Conservation (phyloP, 192 early-diverging fungal species). For the Coemansia sp. region DNA sequence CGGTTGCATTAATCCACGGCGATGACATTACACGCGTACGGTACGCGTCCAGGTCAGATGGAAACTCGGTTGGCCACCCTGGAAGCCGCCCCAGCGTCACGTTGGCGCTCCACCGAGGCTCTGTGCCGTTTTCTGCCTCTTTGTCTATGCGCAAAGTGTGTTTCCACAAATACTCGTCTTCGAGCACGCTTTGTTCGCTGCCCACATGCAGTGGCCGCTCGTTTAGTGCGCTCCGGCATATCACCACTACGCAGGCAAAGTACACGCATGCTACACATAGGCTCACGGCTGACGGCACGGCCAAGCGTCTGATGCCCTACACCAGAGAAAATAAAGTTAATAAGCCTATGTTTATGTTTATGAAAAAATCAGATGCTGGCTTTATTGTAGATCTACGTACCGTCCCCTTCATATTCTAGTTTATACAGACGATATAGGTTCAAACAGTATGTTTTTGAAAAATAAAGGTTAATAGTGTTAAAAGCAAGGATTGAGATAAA, state of each 20-base stretch:
- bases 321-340: background rate
- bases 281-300: conserved; percentile 32
- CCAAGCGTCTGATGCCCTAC: conserved; percentile 33
- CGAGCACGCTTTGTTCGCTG: background rate
- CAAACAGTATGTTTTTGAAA: background rate
- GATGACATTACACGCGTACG: conserved; percentile 16
- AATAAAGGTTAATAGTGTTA: background rate
- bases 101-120: background rate
- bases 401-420: conserved; percentile 7
- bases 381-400: conserved; percentile 11
- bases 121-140: background rate
- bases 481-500: too few relatives aligned
- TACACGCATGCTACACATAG: conserved; percentile 24
- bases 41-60: conserved; percentile 25
- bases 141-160: background rate
- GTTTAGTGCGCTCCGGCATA: conserved; percentile 7
- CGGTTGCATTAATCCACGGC: conserved; percentile 14
- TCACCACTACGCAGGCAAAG: conserved; percentile 19
- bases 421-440: background rate
- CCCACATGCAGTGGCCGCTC: background rate
- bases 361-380: too few relatives aligned
- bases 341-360: background rate
- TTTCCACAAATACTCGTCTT: background rate
- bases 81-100: conserved; percentile 21
- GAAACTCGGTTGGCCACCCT: conserved; percentile 46